phyloP scores from a whole-genome alignment of 345 rosid genomes.

The Bruguiera sexangula region DNA sequence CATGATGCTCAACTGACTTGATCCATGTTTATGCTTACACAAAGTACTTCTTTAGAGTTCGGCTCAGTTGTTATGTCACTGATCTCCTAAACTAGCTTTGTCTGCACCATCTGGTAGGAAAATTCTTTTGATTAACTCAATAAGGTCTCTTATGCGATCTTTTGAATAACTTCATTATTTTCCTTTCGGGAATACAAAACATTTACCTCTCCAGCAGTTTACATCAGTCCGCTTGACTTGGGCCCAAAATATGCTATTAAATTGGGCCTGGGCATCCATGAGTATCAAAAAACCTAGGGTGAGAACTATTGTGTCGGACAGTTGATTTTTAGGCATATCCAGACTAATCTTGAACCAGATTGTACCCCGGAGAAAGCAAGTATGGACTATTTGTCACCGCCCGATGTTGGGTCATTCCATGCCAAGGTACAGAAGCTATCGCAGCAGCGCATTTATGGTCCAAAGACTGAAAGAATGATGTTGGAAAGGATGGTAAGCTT shows the following conservation, averaged over 20 bases:
- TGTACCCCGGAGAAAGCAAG: slow-evolving; percentile 56
- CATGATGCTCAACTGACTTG: slow-evolving; percentile 98
- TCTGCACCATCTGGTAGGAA: too few species aligned
- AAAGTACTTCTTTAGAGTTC: slow-evolving; percentile 73
- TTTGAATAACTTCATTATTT: background rate
- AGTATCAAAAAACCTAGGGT: slow-evolving; percentile 81
- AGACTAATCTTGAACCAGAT: slow-evolving; percentile 81
- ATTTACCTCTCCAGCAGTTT: slow-evolving; percentile 79
- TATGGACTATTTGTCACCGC: slow-evolving; percentile 82
- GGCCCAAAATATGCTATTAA: slow-evolving; percentile 79
- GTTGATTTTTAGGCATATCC: slow-evolving; percentile 90
- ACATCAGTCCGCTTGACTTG: slow-evolving; percentile 87
- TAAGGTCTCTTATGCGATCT: slow-evolving; percentile 7
- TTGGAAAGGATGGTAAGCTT: slow-evolving; percentile 75
- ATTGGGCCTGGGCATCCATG: slow-evolving; percentile 62
- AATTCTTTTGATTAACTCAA: too few species aligned
- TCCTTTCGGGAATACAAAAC: slow-evolving; percentile 63
- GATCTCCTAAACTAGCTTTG: background rate
- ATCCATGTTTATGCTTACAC: slow-evolving; percentile 89
- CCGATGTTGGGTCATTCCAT: slow-evolving; percentile 82
- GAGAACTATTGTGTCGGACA: slow-evolving; percentile 95
- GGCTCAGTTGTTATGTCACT: slow-evolving; percentile 29
- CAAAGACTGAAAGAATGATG: slow-evolving; percentile 63
- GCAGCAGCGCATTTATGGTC: slow-evolving; percentile 75
- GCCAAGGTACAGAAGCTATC: slow-evolving; percentile 78